phyloP scores from a whole-genome alignment of 2,329 filamentous ascomycete species.

The Fusarium sp. region DNA sequence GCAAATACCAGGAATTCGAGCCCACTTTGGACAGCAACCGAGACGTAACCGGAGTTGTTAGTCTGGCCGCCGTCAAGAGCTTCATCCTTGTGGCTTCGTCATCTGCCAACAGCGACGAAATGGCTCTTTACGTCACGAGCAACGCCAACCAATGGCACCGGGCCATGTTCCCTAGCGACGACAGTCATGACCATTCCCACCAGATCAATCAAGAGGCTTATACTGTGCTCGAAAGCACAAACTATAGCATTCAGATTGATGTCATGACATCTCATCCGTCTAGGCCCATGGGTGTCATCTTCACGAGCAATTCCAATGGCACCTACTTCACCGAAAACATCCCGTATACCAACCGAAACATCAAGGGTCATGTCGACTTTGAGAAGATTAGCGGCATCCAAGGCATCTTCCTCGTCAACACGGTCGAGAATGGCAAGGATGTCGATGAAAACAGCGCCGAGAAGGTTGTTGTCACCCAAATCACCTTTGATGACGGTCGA shows the following conservation, averaged over 20 bases:
- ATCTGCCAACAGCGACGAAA: slow-evolving; percentile 81
- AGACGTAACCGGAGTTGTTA: slow-evolving; percentile 79
- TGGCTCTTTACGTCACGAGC: slow-evolving; percentile 88
- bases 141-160: slow-evolving; percentile 89
- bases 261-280: slow-evolving; percentile 75
- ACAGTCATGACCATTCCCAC: slow-evolving; percentile 74
- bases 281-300: slow-evolving; percentile 82
- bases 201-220: slow-evolving; percentile 81
- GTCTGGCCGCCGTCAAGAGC: slow-evolving; percentile 82
- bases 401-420: slow-evolving; percentile 89
- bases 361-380: slow-evolving; percentile 82
- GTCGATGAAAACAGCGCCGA: slow-evolving; percentile 63
- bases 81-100: slow-evolving; percentile 85
- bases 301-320: slow-evolving; percentile 96
- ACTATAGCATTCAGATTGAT: slow-evolving; percentile 97
- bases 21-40: slow-evolving; percentile 77
- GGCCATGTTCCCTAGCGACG: slow-evolving; percentile 83
- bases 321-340: slow-evolving; percentile 94
- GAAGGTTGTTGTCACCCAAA: slow-evolving; percentile 79
- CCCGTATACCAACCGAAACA: slow-evolving; percentile 88
- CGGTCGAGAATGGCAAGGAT: slow-evolving; percentile 84
- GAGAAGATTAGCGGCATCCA: slow-evolving; percentile 93
- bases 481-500: slow-evolving; percentile 94
- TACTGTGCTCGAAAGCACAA: slow-evolving; percentile 92
- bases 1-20: slow-evolving; percentile 70